Conservation (phyloP, 2,329 filamentous ascomycete genomes). For the Zelopaecilomyces penicillatus region DNA sequence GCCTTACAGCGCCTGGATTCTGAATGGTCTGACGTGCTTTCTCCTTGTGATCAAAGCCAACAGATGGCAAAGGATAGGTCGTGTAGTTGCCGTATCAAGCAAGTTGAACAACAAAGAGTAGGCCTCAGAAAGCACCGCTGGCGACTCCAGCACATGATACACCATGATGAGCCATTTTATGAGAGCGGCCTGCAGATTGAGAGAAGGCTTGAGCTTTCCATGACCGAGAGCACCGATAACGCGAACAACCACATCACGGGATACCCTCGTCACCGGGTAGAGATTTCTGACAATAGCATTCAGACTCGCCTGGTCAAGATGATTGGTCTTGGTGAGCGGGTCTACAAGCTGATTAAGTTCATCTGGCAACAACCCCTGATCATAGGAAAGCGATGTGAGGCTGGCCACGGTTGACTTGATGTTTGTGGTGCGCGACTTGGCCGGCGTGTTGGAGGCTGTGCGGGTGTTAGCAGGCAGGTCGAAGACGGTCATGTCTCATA, state of each 20-base stretch:
- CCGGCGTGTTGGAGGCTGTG: slow-evolving; percentile 49
- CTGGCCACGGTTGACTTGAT: slow-evolving; percentile 57
- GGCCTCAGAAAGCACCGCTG: slow-evolving; percentile 54
- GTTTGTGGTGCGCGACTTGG: slow-evolving; percentile 56
- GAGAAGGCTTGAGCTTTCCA: slow-evolving; percentile 64
- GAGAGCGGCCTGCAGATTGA: slow-evolving; percentile 60
- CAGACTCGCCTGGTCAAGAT: slow-evolving; percentile 68
- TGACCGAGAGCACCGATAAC: slow-evolving; percentile 69
- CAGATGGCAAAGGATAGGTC: slow-evolving; percentile 62
- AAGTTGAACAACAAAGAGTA: slow-evolving; percentile 75
- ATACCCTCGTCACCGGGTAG: slow-evolving; percentile 62
- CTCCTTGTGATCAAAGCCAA: slow-evolving; percentile 71
- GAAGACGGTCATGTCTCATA: no score
- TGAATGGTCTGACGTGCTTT: slow-evolving; percentile 74
- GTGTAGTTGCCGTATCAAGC: slow-evolving; percentile 69
- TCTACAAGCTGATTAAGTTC: slow-evolving; percentile 56
- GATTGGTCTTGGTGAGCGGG: slow-evolving; percentile 55
- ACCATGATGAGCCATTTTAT: slow-evolving; percentile 73
- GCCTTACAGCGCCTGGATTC: slow-evolving; percentile 66
- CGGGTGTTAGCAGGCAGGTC: not conserved
- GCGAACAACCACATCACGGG: slow-evolving; percentile 51
- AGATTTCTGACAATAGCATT: slow-evolving; percentile 62
- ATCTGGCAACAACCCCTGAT: slow-evolving; percentile 55
- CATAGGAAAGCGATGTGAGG: slow-evolving; percentile 55
- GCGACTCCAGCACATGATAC: slow-evolving; percentile 61